These are phyloP conservation scores for Aureobasidium sp. DNA, from an alignment of 2,329 filamentous ascomycete genomes.

Conservation along the genomic window DNA sequence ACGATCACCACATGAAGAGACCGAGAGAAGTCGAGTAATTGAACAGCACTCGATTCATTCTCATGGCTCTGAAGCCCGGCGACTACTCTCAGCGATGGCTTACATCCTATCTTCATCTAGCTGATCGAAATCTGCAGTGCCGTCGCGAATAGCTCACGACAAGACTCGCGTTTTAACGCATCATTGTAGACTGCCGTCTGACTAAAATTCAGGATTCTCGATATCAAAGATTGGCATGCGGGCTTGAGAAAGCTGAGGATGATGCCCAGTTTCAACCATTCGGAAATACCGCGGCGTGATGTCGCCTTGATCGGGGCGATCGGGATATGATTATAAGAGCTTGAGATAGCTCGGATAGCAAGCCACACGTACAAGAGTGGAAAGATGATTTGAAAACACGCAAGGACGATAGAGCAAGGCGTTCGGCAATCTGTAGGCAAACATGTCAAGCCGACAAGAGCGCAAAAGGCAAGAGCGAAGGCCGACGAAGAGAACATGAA, in stretches of 20 bases:
- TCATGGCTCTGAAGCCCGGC: too few species aligned
- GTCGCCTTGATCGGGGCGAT: background rate
- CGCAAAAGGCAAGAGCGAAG: background rate
- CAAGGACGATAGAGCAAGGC: background rate
- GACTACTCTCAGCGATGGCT: too few species aligned
- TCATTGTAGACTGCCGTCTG: background rate
- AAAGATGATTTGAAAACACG: background rate
- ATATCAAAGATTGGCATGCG: background rate
- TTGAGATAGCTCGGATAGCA: background rate
- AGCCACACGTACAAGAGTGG: background rate
- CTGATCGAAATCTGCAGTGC: too few species aligned
- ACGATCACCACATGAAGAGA: too few species aligned
- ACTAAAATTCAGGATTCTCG: background rate
- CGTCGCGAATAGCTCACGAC: too few species aligned
- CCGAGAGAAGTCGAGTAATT: too few species aligned
- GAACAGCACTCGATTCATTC: too few species aligned
- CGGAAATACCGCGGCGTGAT: slow-evolving; percentile 7
- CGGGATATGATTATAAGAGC: background rate
- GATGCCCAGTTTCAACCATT: background rate
- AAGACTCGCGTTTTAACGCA: background rate
- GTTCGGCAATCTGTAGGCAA: background rate
- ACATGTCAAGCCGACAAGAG: background rate
- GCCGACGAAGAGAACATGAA: background rate
- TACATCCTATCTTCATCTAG: too few species aligned
- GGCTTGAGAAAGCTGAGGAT: background rate